Evolutionary conservation across 768 basidiomycete genomes (phyloP).

Genomic region (Dentipellis sp.): DNA sequence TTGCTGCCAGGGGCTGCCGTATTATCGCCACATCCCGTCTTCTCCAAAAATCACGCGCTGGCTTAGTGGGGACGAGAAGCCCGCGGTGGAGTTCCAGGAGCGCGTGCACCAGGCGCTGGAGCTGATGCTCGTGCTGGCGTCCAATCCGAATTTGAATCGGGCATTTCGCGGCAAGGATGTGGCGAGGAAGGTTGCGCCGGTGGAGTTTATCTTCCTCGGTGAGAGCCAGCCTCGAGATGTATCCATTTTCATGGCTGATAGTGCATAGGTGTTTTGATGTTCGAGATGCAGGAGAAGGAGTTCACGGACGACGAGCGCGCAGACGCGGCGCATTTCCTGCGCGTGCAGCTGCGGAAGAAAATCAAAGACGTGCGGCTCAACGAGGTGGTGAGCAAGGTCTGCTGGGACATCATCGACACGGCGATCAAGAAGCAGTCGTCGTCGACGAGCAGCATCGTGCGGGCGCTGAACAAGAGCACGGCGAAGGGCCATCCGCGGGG

Average conservation of each 20-base stretch:
- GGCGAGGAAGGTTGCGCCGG: constrained; percentile 55
- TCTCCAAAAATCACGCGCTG: constrained; percentile 45
- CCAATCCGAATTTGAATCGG: constrained; percentile 18
- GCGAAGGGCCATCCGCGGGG: no score
- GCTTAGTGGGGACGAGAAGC: constrained; percentile 25
- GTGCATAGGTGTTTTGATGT: constrained; percentile 56
- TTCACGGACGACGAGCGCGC: constrained; percentile 38
- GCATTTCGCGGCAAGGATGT: constrained; percentile 23
- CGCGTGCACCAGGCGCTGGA: constrained; percentile 44
- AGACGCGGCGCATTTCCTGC: constrained; percentile 48
- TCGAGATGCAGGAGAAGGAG: constrained; percentile 31
- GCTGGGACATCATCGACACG: constrained; percentile 52
- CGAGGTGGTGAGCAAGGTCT: constrained; percentile 36
- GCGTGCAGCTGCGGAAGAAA: constrained; percentile 41
- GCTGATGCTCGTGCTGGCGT: constrained; percentile 46
- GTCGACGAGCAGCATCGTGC: background rate
- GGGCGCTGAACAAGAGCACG: background rate
- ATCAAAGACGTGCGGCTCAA: constrained; percentile 64
- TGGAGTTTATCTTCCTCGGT: constrained; percentile 80
- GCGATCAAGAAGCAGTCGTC: background rate
- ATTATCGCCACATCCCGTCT: constrained; percentile 30
- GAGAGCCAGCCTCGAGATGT: constrained; percentile 12
- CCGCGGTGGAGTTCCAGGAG: constrained; percentile 38
- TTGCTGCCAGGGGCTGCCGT: constrained; percentile 47
- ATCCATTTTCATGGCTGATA: background rate